Base-by-base conservation (phyloP, 495 filamentous ascomycete genomes). In the Aspergillus ostianus region DNA sequence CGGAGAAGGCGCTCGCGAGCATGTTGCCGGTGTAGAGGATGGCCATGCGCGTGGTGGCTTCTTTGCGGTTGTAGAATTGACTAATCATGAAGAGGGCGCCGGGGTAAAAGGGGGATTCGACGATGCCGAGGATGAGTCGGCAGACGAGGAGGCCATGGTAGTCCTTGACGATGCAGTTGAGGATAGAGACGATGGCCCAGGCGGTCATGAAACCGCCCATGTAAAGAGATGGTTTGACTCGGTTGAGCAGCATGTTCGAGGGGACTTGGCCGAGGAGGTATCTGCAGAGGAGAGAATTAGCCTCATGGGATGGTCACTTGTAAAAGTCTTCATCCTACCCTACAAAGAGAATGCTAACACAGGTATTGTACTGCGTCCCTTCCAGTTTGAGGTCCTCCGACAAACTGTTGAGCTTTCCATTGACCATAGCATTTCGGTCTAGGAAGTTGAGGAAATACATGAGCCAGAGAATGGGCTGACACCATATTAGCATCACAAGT, bases 201-300 rank as follows among this genome's bases (percentile, higher is more conserved):
- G 79, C 66, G 6, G 77, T 66, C 74, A 82, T 80, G 51, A 74
- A 80, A 7, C 72, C 70, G 26, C 64, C 57, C 55, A 73, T 70
- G 56, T 67, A 70, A 44, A 62, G 58, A 8, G 66, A 75, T 3
- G 70, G 68, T 27, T 65, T 66, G 20, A 68, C 62, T 3, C 68
- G 64, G 60, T 84, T 86, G 7, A 87, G 68, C 41, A 85, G 79
- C 50, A 86, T 70, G 53, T 86, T 87, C 0, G 82, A 85, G 0
- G 84, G 85, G 18, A 82, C 71, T 66, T 83, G 77, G 67, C 78
- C 77, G 20, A 80, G 59, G 13, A 81, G 61, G 57, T 82, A 80
- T 1, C 73, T 74, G n/a, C 64, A 49, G 47, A 6, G 8, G 18
- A 26, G 47, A 1, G 15, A 2, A 26, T 26, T 26, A 26, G 23